Evolutionary conservation across 1,284 basidiomycete genomes (phyloP), one percentile per base, ranked within the genome.

Genomic region (Retiboletus flavoniger): DNA sequence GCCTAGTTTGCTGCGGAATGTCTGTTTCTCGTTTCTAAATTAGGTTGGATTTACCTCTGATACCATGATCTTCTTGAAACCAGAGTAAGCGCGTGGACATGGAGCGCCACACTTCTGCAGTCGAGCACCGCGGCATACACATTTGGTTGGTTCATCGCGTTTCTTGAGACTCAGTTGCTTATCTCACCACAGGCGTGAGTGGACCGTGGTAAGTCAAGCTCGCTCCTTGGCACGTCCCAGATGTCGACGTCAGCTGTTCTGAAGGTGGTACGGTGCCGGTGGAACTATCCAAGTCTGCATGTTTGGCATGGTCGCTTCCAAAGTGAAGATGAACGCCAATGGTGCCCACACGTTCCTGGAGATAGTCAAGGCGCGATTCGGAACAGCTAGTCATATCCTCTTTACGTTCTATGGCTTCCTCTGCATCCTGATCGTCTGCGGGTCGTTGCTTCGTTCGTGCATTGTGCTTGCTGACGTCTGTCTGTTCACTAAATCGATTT

Each of bases 361-460:
- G 73, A 85, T 91, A 55, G 81, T 88, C 49, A 76, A 77, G 58
- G 72, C 65, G 0, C 79, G 87, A 14, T 90, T 88, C 72, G 89
- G 88, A 0, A 82, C 73, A 3, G 62, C 71, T 0, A 78, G 78
- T 0, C 88, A 91, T 61, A 57, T 84, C 9, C 70, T 83, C 11
- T 89, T 89, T 69, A 77, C 83, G 4, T 84, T 82, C 69, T 89
- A 87, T 61, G 83, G 74, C 3, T 74, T 89, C 26, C 70, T 82
- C 1, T 87, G 83, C 57, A 84, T 84, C 62, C 68, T 85, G 54
- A 74, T 87, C 36, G 81, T 84, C 10, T 82, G 79, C 52, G 74
- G 77, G 50, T 80, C 74, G 60, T 69, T 82, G 16, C 76, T 80
- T 35, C 75, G 77, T 79, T 58, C 47, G 76, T 71, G 8, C n/a